Evolutionary conservation across 192 early-diverging fungal genomes (phyloP), one percentile per base, ranked within the genome.

Genomic region (Phlyctochytrium arcticum): DNA sequence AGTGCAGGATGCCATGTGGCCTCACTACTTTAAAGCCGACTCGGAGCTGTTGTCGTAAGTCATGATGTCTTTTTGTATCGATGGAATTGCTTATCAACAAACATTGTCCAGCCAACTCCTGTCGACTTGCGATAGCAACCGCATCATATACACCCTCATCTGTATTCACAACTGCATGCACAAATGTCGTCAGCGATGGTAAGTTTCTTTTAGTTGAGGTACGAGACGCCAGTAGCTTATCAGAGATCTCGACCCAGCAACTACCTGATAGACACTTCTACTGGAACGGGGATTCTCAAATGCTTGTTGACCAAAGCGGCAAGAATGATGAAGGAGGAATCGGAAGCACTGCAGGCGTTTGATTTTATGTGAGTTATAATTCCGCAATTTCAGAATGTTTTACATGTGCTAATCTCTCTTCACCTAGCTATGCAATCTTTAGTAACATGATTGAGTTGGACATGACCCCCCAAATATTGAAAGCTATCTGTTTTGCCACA

Each of bases 1-100:
- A 23, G 67, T 79, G 12, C 70, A 72, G 58, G 71, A 73, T 63
- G 66, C 63, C 44, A 21, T 79, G 10, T 79, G 74, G 74, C 77
- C 77, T 15, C 73, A 61, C 19, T 79, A 71, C 33, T 75, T 79
- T 42, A 48, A 60, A 19, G 62, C 68, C 8, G 73, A 71, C 12
- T 61, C 62, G 9, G 71, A 76, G 24, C 48, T 79, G 3, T 60
- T 79, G 2, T n/a, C 36, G 76, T 78, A 56, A 56, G 68, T 56
- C 15, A 12, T 44, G 2, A 19, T 44, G 39, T 44, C 39, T 12
- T n/a, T 19, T 2, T n/a, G 2, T n/a, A 2, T n/a, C 39, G 39
- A n/a, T 44, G 21, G 12, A 19, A 29, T 56, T 63, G 26, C 1
- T 12, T 44, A 44, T 19, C 21, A 44, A 44, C 39, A 2, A n/a